These are phyloP conservation scores for Gossypium gossypioides DNA, from an alignment of 441 rosid species.

Conservation along the genomic window DNA sequence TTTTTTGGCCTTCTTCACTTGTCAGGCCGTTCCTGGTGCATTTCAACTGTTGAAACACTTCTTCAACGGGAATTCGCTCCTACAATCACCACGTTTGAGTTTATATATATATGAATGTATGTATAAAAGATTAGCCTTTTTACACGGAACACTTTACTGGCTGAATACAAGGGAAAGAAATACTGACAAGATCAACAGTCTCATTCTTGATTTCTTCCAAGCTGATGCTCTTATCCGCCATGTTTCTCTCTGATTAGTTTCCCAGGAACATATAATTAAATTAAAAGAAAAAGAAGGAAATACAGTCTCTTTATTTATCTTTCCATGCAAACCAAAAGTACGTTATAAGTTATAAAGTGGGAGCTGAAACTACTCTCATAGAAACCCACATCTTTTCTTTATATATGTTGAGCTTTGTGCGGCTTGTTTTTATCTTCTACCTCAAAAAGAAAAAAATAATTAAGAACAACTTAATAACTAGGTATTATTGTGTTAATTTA, in stretches of 20 bases:
- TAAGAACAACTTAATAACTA: not conserved
- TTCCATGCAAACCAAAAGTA: not conserved
- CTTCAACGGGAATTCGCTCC: slow-evolving; percentile 40
- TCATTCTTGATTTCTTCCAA: slow-evolving; percentile 61
- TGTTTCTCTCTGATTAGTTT: slow-evolving; percentile 6
- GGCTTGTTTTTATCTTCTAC: not conserved
- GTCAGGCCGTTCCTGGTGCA: slow-evolving; percentile 35
- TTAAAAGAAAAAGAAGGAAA: not conserved
- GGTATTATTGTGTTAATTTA: not conserved
- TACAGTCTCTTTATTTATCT: not conserved
- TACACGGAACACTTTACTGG: no score
- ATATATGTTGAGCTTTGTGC: not conserved
- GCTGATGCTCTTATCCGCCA: slow-evolving; percentile 39
- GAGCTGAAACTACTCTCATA: not conserved
- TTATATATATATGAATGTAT: not conserved
- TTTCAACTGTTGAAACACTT: slow-evolving; percentile 38
- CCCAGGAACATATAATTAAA: not conserved
- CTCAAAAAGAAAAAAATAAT: not conserved
- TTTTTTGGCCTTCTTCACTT: slow-evolving; percentile 30
- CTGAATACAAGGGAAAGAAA: not conserved
- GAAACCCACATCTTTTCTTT: not conserved
- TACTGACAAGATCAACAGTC: slow-evolving; percentile 46
- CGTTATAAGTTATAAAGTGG: not conserved
- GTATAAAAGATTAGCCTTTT: not conserved
- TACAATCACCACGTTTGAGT: slow-evolving; percentile 6